phyloP scores from a whole-genome alignment of 2,329 filamentous ascomycete genomes.

The Fusarium buxicola region DNA sequence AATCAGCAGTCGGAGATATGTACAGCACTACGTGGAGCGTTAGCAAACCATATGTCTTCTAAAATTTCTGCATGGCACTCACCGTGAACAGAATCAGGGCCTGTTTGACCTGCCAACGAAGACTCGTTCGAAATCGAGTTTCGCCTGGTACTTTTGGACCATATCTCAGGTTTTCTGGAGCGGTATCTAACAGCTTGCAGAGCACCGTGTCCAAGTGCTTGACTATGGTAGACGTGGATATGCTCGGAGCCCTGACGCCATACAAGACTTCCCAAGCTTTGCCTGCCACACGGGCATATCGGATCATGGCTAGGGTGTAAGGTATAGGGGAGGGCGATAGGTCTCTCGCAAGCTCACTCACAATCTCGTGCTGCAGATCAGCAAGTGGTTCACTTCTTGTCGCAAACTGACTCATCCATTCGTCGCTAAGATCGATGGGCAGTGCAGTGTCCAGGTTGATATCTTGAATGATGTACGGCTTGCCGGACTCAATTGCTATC shows the following conservation, averaged over 20 bases:
- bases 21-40: slow-evolving; percentile 18
- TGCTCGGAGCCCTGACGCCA: slow-evolving; percentile 18
- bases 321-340: slow-evolving; percentile 14
- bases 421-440: slow-evolving; percentile 29
- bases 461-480: slow-evolving; percentile 35
- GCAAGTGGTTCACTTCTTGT: background rate
- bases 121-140: slow-evolving; percentile 18
- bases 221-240: slow-evolving; percentile 22
- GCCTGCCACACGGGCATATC: slow-evolving; percentile 28
- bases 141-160: slow-evolving; percentile 10
- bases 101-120: slow-evolving; percentile 31
- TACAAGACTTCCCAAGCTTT: slow-evolving; percentile 37
- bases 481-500: slow-evolving; percentile 30
- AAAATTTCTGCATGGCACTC: background rate
- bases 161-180: slow-evolving; percentile 12
- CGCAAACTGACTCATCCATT: slow-evolving; percentile 25
- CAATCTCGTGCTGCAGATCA: slow-evolving; percentile 15
- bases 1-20: slow-evolving; percentile 34
- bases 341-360: slow-evolving; percentile 10
- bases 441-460: slow-evolving; percentile 27
- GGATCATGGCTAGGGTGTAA: slow-evolving; percentile 28
- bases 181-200: slow-evolving; percentile 16
- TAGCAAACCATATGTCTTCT: background rate
- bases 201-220: slow-evolving; percentile 28
- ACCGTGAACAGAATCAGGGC: slow-evolving; percentile 20